Evolutionary conservation across 495 filamentous ascomycete genomes (phyloP), one percentile per base, ranked within the genome.

Genomic region (Penicillium bialowiezense): DNA sequence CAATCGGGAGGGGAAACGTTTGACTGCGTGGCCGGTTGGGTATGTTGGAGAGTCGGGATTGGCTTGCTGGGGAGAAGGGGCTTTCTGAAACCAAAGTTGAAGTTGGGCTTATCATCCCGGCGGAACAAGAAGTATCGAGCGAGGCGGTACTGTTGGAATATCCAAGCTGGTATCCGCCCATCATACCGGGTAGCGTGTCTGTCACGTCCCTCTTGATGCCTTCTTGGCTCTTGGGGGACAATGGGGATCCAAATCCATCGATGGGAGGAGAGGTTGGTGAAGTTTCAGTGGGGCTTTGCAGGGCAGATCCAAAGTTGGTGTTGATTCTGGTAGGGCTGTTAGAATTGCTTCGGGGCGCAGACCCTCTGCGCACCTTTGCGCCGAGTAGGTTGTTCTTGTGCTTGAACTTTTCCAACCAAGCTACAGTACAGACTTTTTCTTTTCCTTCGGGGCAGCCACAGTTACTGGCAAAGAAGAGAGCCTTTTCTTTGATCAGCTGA

Each of bases 381-480:
- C 80, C 79, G 33, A 81, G 73, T 20, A 95, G 77, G 46, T 86
- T 85, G 67, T 97, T 89, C 67, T 92, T 97, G 51, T 87, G 82
- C 74, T 97, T 96, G 76, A 99, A 97, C 63, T 95, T 96, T 64
- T 96, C 92, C 42, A 99, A 77, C 91, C 91, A 97, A 50, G 76
- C 81, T 6, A 83, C 69, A 48, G 79, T 91, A 55, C 86, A 84
- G 28, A 85, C 77, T 64, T 91, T 89, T 42, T 85, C 74, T 44
- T 90, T 86, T 52, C 81, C 85, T 49, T 96, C 93, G 9, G 82
- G 77, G 54, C 79, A 83, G 20, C 86, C 85, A 23, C 85, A 82
- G 19, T 87, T 88, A 15, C 78, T 86, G 15, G 89, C 88, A 62
- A 97, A 99, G 45, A 90, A 85, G 38, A 80, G 77, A 2, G 90